Evolutionary conservation across 2,329 filamentous ascomycete species (phyloP).

Genomic region (Botrytis medusae): DNA sequence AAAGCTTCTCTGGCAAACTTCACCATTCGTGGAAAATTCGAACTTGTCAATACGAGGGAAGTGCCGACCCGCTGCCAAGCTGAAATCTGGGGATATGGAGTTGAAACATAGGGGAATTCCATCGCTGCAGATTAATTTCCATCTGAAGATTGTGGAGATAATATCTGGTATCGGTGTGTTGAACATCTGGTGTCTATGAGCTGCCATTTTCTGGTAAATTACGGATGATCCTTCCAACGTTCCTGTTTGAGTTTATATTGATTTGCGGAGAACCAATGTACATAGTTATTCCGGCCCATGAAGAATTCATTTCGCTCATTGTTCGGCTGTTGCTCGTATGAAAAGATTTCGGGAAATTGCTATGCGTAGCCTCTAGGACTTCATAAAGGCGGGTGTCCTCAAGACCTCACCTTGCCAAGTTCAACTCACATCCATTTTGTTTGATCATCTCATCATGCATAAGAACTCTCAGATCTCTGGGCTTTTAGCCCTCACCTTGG

Average conservation of each 20-base stretch:
- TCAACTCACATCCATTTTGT: background rate
- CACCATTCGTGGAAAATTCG: slow-evolving; percentile 1
- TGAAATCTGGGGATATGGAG: background rate
- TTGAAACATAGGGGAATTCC: slow-evolving; percentile 4
- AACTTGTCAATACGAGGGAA: background rate
- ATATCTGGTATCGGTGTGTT: no score
- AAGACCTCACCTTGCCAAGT: background rate
- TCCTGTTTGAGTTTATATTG: background rate
- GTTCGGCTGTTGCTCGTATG: background rate
- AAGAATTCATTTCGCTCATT: background rate
- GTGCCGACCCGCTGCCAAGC: background rate
- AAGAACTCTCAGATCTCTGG: background rate
- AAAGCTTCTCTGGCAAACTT: background rate
- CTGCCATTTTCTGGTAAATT: background rate
- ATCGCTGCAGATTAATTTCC: background rate
- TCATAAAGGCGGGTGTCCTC: background rate
- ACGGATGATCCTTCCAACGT: background rate
- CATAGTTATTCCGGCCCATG: background rate
- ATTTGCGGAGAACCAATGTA: background rate
- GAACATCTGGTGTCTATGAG: background rate
- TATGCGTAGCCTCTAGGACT: slow-evolving; percentile 1
- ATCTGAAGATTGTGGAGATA: background rate
- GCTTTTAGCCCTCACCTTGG: slow-evolving; percentile 8
- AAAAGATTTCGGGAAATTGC: background rate
- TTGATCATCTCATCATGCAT: slow-evolving; percentile 10